Percentiles rank a stretch among this genome's conserved stretches.
phyloP scores from a whole-genome alignment of 345 rosid genomes.

The Lumnitzera littorea region DNA sequence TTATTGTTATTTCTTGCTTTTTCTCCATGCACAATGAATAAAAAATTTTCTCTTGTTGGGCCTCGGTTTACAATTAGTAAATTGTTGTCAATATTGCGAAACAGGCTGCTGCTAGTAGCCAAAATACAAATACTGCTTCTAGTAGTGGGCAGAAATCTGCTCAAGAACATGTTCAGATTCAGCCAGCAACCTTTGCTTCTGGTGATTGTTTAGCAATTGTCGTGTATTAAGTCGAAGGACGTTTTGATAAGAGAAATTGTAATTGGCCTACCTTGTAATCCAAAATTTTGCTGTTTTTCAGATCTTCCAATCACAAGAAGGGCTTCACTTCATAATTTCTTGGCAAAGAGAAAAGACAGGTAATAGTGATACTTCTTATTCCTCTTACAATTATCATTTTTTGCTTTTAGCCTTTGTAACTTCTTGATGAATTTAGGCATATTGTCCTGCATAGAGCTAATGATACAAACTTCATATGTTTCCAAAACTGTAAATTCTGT shows the following conservation, averaged over 20 bases:
- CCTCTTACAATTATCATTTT: too few relatives aligned
- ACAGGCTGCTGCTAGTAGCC: not conserved
- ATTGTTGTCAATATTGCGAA: too few relatives aligned
- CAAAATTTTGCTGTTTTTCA: not conserved
- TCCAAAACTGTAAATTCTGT: too few relatives aligned
- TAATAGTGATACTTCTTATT: constrained; percentile 4
- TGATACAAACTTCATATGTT: too few relatives aligned
- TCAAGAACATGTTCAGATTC: not conserved
- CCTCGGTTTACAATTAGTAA: too few relatives aligned
- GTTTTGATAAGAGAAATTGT: not conserved
- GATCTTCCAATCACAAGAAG: constrained; percentile 41
- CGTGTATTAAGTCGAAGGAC: too few relatives aligned
- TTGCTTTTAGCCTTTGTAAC: too few relatives aligned
- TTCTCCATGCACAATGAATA: too few relatives aligned
- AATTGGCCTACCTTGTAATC: not conserved
- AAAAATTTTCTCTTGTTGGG: too few relatives aligned
- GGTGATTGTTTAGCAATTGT: constrained; percentile 11
- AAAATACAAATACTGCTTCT: constrained; percentile 3
- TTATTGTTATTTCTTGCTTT: too few relatives aligned
- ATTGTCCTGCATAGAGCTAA: too few relatives aligned
- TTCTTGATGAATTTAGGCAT: too few relatives aligned
- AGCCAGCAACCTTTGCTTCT: constrained; percentile 13
- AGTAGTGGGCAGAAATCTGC: constrained; percentile 5
- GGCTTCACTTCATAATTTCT: constrained; percentile 64
- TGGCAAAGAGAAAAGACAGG: constrained; percentile 77